A percentile compares a stretch with the other conserved stretches of the same genome.
Conservation (phyloP, 83 land plant species). For the Thuja plicata region DNA sequence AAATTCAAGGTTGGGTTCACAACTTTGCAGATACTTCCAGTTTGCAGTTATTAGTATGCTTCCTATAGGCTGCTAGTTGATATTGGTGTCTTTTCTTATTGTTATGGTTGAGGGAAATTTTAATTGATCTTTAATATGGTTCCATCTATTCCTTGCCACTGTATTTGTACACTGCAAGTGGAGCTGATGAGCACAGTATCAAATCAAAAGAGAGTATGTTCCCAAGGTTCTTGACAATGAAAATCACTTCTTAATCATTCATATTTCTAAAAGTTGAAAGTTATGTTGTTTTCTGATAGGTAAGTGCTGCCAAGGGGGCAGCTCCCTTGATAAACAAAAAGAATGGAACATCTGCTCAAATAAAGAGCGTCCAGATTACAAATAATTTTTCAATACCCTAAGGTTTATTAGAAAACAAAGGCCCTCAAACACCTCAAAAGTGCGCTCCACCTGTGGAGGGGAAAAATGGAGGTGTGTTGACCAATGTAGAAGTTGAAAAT, state of each 20-base stretch:
- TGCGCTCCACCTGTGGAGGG: too few species aligned
- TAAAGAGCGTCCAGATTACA: too few species aligned
- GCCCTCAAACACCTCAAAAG: too few species aligned
- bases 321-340: too few species aligned
- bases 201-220: background rate
- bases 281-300: too few species aligned
- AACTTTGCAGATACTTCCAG: background rate
- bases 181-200: background rate
- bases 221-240: background rate
- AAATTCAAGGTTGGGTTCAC: background rate
- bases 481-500: too few species aligned
- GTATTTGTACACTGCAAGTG: background rate
- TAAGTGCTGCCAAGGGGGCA: too few species aligned
- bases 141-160: background rate
- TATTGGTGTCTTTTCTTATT: background rate
- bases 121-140: background rate
- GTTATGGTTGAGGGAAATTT: background rate
- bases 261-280: too few species aligned
- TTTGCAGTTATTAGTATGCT: background rate
- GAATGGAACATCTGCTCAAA: too few species aligned
- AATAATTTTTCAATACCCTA: too few species aligned
- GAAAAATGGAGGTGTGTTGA: too few species aligned
- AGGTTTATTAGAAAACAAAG: too few species aligned
- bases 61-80: background rate
- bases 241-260: background rate